Percentiles rank a stretch among this genome's conserved stretches.
These are phyloP conservation scores for Chaetoceros tenuissimus DNA, from an alignment of 108 stramenopile species.

Conservation along the genomic window DNA sequence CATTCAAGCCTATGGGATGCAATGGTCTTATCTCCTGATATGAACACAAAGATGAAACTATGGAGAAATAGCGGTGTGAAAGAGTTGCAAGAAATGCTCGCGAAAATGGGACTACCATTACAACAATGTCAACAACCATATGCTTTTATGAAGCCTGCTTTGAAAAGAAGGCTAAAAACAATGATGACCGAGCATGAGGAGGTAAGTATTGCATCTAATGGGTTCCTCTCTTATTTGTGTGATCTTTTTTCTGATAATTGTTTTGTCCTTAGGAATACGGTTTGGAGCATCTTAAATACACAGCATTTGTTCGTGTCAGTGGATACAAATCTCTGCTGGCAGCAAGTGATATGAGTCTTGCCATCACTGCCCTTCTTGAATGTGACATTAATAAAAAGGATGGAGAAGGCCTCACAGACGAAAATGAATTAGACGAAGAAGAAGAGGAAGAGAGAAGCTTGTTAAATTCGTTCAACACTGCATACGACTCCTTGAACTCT, in stretches of 20 bases:
- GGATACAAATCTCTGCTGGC: conserved; percentile 75
- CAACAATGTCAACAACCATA: conserved; percentile 73
- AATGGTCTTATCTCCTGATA: conserved; percentile 64
- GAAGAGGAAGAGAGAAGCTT: conserved; percentile 33
- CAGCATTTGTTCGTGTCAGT: conserved; percentile 74
- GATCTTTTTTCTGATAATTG: conserved; percentile 1
- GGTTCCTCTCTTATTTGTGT: background rate
- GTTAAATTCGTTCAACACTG: conserved; percentile 64
- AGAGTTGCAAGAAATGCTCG: conserved; percentile 65
- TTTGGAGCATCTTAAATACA: conserved; percentile 63
- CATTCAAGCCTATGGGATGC: conserved; percentile 71
- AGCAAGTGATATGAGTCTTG: conserved; percentile 75
- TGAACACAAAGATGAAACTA: conserved; percentile 58
- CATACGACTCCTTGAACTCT: conserved; percentile 73
- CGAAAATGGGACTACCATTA: conserved; percentile 84
- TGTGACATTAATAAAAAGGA: conserved; percentile 28
- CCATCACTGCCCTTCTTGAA: conserved; percentile 79
- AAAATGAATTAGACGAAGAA: conserved; percentile 20
- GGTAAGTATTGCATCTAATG: conserved; percentile 28
- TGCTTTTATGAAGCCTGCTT: conserved; percentile 63
- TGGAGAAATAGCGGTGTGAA: conserved; percentile 52
- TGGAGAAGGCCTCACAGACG: conserved; percentile 5
- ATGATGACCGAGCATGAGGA: conserved; percentile 45
- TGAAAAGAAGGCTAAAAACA: conserved; percentile 53
- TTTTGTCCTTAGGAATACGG: conserved; percentile 51